phyloP scores from a whole-genome alignment of 2,329 filamentous ascomycete genomes.

The Alternaria triticina region DNA sequence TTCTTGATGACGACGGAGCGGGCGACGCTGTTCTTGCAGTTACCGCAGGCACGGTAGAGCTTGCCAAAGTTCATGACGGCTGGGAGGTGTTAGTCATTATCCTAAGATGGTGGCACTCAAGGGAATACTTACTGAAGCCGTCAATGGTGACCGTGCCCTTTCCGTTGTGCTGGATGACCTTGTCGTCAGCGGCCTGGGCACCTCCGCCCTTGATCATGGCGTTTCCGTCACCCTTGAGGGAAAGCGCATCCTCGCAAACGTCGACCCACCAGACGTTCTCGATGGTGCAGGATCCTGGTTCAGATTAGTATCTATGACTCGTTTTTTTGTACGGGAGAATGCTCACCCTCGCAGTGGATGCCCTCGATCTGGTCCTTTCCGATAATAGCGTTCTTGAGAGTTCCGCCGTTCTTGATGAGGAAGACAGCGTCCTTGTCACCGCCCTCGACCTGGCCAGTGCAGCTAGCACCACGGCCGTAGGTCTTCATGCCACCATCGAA shows the following conservation, averaged over 20 bases:
- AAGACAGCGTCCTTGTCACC: constrained; percentile 59
- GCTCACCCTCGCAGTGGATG: constrained; percentile 41
- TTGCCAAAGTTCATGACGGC: constrained; percentile 47
- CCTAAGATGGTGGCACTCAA: constrained; percentile 43
- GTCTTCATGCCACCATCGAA: constrained; percentile 46
- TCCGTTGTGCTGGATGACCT: constrained; percentile 54
- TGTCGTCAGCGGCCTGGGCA: constrained; percentile 48
- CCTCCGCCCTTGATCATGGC: constrained; percentile 51
- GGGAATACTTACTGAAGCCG: constrained; percentile 37
- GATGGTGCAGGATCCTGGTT: constrained; percentile 22
- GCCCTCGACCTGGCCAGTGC: constrained; percentile 54
- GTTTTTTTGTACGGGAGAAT: not conserved
- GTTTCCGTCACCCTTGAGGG: constrained; percentile 47
- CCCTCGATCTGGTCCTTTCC: constrained; percentile 56
- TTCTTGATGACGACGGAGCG: constrained; percentile 55
- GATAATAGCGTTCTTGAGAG: constrained; percentile 63
- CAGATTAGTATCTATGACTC: constrained; percentile 20
- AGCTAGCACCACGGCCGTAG: constrained; percentile 45
- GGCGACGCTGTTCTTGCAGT: constrained; percentile 56
- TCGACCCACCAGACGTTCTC: constrained; percentile 52
- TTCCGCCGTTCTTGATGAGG: constrained; percentile 59
- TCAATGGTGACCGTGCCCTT: constrained; percentile 49
- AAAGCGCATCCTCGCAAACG: constrained; percentile 52
- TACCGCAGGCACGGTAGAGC: constrained; percentile 58
- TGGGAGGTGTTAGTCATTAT: constrained; percentile 31